phyloP scores from a whole-genome alignment of 2,329 filamentous ascomycete genomes.

The Stemphylium lycopersici region DNA sequence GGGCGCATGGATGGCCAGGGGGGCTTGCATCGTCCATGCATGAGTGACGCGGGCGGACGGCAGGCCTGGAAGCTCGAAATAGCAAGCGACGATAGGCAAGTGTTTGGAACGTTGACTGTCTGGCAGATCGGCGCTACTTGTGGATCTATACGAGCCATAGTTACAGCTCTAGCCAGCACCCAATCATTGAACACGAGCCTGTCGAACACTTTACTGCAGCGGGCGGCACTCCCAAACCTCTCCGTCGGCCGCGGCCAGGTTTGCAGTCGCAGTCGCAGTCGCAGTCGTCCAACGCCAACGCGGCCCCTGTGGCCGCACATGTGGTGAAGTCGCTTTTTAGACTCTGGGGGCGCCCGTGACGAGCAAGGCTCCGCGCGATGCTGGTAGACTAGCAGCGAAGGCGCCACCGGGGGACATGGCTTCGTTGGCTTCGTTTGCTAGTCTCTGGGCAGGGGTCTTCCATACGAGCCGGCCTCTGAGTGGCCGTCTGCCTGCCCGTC shows the following conservation, averaged over 20 bases:
- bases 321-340: background rate
- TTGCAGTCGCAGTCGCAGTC: too few species aligned
- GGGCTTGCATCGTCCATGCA: conserved; percentile 19
- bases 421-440: background rate
- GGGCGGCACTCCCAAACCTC: too few species aligned
- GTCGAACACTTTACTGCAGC: too few species aligned
- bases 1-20: conserved; percentile 7
- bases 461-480: too few species aligned
- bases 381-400: conserved; percentile 6
- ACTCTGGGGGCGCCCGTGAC: conserved; percentile 1
- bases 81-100: conserved; percentile 33
- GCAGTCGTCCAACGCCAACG: too few species aligned
- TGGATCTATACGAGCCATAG: conserved; percentile 28
- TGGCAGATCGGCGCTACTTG: conserved; percentile 28
- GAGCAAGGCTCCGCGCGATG: conserved; percentile 5
- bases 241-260: too few species aligned
- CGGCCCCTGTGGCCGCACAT: background rate
- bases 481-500: background rate
- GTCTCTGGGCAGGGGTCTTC: background rate
- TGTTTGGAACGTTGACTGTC: conserved; percentile 33
- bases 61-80: conserved; percentile 34
- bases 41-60: conserved; percentile 30
- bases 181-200: conserved; percentile 19
- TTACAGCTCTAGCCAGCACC: conserved; percentile 14
- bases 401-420: conserved; percentile 7